Base-by-base conservation (phyloP, 2,329 filamentous ascomycete species). In the Xylariaceae sp. region DNA sequence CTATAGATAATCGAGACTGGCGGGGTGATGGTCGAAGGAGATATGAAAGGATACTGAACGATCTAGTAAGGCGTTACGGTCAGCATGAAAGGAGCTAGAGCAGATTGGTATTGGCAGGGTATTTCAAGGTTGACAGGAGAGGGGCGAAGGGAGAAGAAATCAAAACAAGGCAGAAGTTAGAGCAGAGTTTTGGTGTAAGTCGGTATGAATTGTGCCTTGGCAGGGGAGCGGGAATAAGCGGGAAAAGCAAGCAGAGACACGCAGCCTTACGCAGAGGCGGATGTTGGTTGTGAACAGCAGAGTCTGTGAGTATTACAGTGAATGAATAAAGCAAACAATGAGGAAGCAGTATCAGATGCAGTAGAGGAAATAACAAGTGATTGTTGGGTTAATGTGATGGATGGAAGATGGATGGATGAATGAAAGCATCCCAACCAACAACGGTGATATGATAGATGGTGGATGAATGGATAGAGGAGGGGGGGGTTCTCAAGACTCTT, bases 281-380 rank as follows among this genome's bases (percentile, higher is more conserved):
- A 39, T 21, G 26, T 9, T 36, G 19, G 12, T 41, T 41, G 19
- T 19, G 9, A 52, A 31, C 37, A 24, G 43, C 9, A 58, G 16
- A 44, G 39, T 43, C 24, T 16, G 33, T 47, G 37, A 37, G 48
- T 28, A 40, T 37, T 39, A 53, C 41, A 47, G 53, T 54, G 47
- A 39, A 50, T 49, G 55, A 53, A 50, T 21, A 54, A 53, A 37
- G 26, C 34, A 21, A 21, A 53, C 36, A 53, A 60, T 40, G 28
- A 31, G 14, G 53, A 55, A 14, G 41, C 21, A 8, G 21, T 4
- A 36, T 31, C 19, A 40, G 7, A 29, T 39, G 14, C 14, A 43
- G 16, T 23, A 39, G 33, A 34, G 37, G 5, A 53, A 39, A n/a
- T n/a, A 33, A 23, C 19, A 14, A 40, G 43, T 23, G 21, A 6